These are phyloP conservation scores for Alternaria viburni DNA, from an alignment of 2,329 filamentous ascomycete species.

Conservation along the genomic window DNA sequence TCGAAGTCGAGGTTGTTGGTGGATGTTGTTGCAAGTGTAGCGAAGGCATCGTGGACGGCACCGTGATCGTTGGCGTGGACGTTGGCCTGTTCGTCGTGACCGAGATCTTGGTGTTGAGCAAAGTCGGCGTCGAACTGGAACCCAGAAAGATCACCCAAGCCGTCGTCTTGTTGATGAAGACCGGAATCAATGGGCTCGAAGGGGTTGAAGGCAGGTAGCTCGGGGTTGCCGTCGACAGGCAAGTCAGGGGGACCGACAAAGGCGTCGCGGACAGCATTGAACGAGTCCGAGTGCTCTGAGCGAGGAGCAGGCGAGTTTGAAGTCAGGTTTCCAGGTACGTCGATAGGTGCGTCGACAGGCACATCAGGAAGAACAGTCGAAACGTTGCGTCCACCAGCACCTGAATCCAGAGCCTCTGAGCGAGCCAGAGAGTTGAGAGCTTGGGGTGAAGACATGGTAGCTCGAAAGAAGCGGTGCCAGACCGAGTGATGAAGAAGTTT, in stretches of 20 bases:
- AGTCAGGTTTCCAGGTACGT: background rate
- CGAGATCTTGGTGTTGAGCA: background rate
- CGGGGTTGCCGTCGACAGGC: background rate
- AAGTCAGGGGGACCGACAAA: background rate
- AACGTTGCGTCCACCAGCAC: background rate
- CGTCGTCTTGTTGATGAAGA: background rate
- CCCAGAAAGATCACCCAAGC: background rate
- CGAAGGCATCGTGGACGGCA: background rate
- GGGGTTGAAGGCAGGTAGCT: background rate
- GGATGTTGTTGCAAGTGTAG: background rate
- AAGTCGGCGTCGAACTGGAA: background rate
- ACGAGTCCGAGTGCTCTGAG: background rate
- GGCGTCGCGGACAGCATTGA: background rate
- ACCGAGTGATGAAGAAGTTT: background rate
- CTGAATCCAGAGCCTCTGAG: background rate
- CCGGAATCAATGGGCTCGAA: background rate
- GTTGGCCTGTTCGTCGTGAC: background rate
- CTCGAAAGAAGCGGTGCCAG: background rate
- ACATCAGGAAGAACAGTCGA: background rate
- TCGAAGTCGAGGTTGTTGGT: background rate
- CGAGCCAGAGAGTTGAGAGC: background rate
- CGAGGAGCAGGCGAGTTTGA: background rate
- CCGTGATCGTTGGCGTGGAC: background rate
- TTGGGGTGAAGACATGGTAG: background rate
- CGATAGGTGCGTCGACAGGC: background rate